Evolutionary conservation across 1,284 basidiomycete species (phyloP).

Genomic region (Chiua sp.): DNA sequence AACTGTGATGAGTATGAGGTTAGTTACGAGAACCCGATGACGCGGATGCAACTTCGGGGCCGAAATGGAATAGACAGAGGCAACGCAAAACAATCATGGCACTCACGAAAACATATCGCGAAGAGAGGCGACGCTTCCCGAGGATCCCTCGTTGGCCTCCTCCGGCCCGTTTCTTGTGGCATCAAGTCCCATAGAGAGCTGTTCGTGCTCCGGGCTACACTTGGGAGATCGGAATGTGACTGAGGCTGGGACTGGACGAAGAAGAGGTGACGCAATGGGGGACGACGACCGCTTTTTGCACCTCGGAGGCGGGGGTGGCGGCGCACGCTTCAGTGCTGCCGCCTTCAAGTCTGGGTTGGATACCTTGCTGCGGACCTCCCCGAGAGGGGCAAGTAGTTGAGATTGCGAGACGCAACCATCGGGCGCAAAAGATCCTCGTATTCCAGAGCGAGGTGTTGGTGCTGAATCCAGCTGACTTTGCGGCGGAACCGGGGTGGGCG

Average conservation of each 20-base stretch:
- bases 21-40: background rate
- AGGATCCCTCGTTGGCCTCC: constrained; percentile 17
- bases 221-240: constrained; percentile 27
- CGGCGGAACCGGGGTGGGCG: constrained; percentile 15
- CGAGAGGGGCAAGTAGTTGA: constrained; percentile 24
- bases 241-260: constrained; percentile 49
- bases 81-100: background rate
- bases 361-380: constrained; percentile 40
- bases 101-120: constrained; percentile 61
- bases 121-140: constrained; percentile 47
- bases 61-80: background rate
- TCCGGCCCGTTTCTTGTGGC: constrained; percentile 24
- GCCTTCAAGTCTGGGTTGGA: constrained; percentile 49
- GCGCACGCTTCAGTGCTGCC: constrained; percentile 46
- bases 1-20: constrained; percentile 12
- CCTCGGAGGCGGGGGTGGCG: constrained; percentile 61
- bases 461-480: constrained; percentile 31
- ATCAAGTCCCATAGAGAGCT: constrained; percentile 22
- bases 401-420: constrained; percentile 23
- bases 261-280: constrained; percentile 38
- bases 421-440: constrained; percentile 42
- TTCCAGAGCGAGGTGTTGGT: constrained; percentile 45
- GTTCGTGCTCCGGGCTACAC: constrained; percentile 28
- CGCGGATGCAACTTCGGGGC: background rate
- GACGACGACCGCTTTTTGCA: too few species aligned